A percentile compares a stretch with the other conserved stretches of the same genome.
phyloP scores from a whole-genome alignment of 2,329 filamentous ascomycete genomes.

The Chaetothyriales sp. region DNA sequence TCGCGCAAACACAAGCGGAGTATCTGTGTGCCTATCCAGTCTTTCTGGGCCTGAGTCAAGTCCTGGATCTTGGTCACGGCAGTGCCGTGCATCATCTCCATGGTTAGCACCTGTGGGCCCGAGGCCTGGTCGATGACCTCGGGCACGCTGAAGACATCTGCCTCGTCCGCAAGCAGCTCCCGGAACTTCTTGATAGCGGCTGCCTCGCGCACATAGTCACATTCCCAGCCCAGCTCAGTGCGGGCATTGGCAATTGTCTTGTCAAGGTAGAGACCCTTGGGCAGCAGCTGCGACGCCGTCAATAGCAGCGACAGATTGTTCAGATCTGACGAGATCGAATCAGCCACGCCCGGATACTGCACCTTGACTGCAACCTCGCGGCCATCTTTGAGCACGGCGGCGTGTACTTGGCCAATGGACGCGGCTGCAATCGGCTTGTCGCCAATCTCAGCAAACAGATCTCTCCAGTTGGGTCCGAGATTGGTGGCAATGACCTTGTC shows the following conservation, averaged over 20 bases:
- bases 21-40: slow-evolving; percentile 94
- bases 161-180: slow-evolving; percentile 58
- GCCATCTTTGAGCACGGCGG: slow-evolving; percentile 60
- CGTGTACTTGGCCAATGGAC: slow-evolving; percentile 92
- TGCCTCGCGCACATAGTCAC: slow-evolving; percentile 83
- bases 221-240: slow-evolving; percentile 88
- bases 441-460: slow-evolving; percentile 69
- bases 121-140: slow-evolving; percentile 63
- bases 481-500: slow-evolving; percentile 68
- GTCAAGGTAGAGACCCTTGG: slow-evolving; percentile 82
- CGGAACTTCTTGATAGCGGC: slow-evolving; percentile 63
- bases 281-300: slow-evolving; percentile 75
- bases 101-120: slow-evolving; percentile 75
- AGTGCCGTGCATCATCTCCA: slow-evolving; percentile 76
- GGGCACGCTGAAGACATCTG: slow-evolving; percentile 63
- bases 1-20: slow-evolving; percentile 82
- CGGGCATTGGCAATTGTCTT: slow-evolving; percentile 95
- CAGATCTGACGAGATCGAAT: slow-evolving; percentile 90
- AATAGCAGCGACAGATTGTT: slow-evolving; percentile 85
- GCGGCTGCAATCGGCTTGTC: slow-evolving; percentile 88
- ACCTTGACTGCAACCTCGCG: slow-evolving; percentile 83
- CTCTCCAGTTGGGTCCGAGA: slow-evolving; percentile 69
- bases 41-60: slow-evolving; percentile 67
- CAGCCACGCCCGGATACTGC: slow-evolving; percentile 89
- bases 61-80: slow-evolving; percentile 67